Conservation (phyloP, 2,329 filamentous ascomycete species). For the Paracorniculantispora psalliotae region DNA sequence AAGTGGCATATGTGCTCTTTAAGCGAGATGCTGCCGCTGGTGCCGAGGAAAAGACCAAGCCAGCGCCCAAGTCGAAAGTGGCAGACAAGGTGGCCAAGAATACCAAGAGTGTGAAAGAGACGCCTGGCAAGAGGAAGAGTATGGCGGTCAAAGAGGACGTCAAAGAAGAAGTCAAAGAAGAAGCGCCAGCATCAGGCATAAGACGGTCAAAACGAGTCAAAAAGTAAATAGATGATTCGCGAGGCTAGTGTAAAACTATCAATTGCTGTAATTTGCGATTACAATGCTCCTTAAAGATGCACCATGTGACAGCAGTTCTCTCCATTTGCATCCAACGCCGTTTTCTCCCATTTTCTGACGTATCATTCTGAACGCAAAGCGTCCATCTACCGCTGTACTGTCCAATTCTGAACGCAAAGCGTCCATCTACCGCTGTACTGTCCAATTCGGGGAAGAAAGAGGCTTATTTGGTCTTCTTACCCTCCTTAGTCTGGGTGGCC, state of each 20-base stretch:
- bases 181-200: neutral
- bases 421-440: neutral
- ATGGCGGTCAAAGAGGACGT: neutral
- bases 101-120: neutral
- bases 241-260: conserved; percentile 7
- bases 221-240: conserved; percentile 1
- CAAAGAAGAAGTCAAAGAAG: neutral
- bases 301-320: neutral
- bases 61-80: neutral
- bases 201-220: conserved; percentile 11
- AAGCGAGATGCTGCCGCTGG: conserved; percentile 26
- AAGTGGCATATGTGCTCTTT: conserved; percentile 65
- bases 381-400: neutral
- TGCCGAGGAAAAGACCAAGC: conserved; percentile 2
- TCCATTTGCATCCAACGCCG: neutral
- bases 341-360: neutral
- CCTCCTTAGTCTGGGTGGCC: conserved; percentile 46
- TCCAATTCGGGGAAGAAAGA: neutral
- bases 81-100: neutral
- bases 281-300: neutral
- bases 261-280: neutral
- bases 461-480: conserved; percentile 54
- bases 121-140: conserved; percentile 1
- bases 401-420: too few species aligned
- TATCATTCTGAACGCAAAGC: too few species aligned